Evolutionary conservation across 495 filamentous ascomycete genomes (phyloP).

Genomic region (Aspergillus nanangensis): DNA sequence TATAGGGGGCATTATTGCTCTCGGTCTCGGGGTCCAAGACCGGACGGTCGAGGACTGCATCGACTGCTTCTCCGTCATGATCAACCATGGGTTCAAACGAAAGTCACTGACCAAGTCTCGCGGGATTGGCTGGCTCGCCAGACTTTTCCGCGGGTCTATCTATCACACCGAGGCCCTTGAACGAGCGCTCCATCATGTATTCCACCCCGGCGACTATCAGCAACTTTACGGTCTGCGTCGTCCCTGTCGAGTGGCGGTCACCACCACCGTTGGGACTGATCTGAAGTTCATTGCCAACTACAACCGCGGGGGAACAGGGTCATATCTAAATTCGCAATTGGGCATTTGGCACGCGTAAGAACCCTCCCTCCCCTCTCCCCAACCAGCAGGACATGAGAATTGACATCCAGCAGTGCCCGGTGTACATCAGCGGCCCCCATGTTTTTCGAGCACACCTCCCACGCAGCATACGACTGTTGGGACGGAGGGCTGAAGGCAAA

Average conservation of each 20-base stretch:
- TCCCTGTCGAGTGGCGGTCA: too few relatives aligned
- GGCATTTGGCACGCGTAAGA: neutral
- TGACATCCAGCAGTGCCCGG: neutral
- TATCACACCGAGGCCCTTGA: too few relatives aligned
- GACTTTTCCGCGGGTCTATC: too few relatives aligned
- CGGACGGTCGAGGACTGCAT: neutral
- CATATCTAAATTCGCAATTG: neutral
- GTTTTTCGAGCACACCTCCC: neutral
- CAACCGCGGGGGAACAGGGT: too few relatives aligned
- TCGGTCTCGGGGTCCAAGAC: neutral
- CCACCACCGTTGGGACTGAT: too few relatives aligned
- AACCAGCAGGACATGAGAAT: neutral
- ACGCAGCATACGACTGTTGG: neutral
- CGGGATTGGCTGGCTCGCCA: too few relatives aligned
- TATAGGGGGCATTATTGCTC: neutral
- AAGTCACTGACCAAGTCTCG: too few relatives aligned
- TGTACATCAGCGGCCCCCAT: neutral
- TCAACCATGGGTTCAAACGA: too few relatives aligned
- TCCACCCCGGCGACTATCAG: too few relatives aligned
- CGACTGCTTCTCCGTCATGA: neutral
- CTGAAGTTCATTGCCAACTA: too few relatives aligned
- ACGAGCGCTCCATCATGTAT: too few relatives aligned
- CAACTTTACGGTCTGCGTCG: too few relatives aligned
- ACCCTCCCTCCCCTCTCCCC: neutral
- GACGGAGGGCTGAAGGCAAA: neutral